Percentiles rank a stretch among this genome's conserved stretches.
Conservation (phyloP, 2,329 filamentous ascomycete genomes). For the Aspergillus pseudoglaucus region DNA sequence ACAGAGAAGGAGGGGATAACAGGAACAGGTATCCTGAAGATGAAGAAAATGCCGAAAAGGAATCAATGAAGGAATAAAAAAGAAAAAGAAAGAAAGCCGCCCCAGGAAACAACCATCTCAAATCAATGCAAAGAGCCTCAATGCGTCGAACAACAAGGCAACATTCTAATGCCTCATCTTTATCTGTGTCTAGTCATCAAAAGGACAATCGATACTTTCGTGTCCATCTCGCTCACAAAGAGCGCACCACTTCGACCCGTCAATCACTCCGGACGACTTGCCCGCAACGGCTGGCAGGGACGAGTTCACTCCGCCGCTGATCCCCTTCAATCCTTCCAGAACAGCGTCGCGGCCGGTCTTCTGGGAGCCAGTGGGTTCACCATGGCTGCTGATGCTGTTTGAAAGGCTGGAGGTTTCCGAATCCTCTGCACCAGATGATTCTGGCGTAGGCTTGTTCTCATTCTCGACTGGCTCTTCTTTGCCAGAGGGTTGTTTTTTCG, state of each 20-base stretch:
- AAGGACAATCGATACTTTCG: slow-evolving; percentile 89
- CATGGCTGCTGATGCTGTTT: slow-evolving; percentile 5
- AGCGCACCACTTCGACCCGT: slow-evolving; percentile 91
- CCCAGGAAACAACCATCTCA: no score
- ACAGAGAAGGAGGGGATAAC: background rate
- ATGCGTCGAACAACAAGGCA: no score
- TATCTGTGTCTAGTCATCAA: slow-evolving; percentile 58
- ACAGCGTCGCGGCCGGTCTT: slow-evolving; percentile 38
- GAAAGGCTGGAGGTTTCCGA: slow-evolving; percentile 3
- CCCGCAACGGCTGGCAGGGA: slow-evolving; percentile 62
- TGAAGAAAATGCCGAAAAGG: slow-evolving; percentile 2
- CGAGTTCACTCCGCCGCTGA: slow-evolving; percentile 30
- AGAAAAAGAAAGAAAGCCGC: no score
- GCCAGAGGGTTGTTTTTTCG: slow-evolving; percentile 9
- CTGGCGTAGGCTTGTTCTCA: slow-evolving; percentile 11
- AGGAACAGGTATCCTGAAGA: slow-evolving; percentile 4
- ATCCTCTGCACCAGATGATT: slow-evolving; percentile 8
- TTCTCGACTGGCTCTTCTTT: slow-evolving; percentile 7
- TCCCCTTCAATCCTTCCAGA: slow-evolving; percentile 37
- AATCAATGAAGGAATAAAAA: no score
- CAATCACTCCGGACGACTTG: slow-evolving; percentile 69
- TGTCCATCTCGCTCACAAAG: slow-evolving; percentile 94
- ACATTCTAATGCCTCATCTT: no score
- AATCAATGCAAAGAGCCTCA: no score
- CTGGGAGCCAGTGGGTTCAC: slow-evolving; percentile 19